Evolutionary conservation across 768 basidiomycete species (phyloP).

Genomic region (Clitopilus hobsonii): DNA sequence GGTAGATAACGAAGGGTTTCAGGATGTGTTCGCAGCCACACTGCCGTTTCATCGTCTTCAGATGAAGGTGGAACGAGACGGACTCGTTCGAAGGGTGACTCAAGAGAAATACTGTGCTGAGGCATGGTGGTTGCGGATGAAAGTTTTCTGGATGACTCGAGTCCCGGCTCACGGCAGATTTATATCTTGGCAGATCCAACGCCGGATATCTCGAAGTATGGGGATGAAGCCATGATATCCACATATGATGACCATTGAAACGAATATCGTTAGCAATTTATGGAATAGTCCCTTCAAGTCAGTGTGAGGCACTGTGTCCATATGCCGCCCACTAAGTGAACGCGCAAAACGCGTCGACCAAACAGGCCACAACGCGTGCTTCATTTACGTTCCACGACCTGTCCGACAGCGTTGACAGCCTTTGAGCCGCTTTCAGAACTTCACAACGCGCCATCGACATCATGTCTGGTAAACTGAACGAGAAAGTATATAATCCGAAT

Average conservation of each 20-base stretch:
- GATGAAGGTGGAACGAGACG: conserved; percentile 27
- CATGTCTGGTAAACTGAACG: neutral
- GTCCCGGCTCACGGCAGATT: neutral
- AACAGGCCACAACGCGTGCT: conserved; percentile 33
- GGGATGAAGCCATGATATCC: neutral
- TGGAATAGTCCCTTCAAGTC: no score
- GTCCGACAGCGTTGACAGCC: neutral
- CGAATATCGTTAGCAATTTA: neutral
- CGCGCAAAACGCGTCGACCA: conserved; percentile 17
- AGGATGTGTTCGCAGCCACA: conserved; percentile 33
- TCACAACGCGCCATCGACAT: neutral
- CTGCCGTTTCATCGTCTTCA: conserved; percentile 28
- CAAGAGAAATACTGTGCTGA: conserved; percentile 20
- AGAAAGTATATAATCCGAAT: conserved; percentile 64
- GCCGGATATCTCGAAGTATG: neutral
- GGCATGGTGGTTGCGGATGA: conserved; percentile 15
- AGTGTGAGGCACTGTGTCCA: no score
- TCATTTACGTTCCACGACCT: neutral
- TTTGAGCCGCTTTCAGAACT: neutral
- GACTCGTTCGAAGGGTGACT: conserved; percentile 30
- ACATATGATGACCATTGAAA: neutral
- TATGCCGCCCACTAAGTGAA: no score
- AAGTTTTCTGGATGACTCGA: neutral
- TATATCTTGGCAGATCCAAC: neutral
- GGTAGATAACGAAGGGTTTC: conserved; percentile 30